These are phyloP conservation scores for Chlorencoelia australis DNA, from an alignment of 2,329 filamentous ascomycete genomes.

Conservation along the genomic window DNA sequence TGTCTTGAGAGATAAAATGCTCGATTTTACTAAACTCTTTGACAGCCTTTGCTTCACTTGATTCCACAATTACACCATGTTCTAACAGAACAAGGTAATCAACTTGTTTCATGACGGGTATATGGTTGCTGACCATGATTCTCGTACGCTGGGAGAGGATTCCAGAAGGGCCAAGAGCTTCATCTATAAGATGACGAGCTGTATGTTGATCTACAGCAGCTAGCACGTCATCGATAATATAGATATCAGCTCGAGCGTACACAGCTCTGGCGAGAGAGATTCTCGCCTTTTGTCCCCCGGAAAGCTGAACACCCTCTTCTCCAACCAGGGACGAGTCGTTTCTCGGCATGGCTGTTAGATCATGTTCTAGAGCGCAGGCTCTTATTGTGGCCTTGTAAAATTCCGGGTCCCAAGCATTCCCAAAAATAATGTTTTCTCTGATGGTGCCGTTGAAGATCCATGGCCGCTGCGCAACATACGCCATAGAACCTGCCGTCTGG, in stretches of 20 bases:
- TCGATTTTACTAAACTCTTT: too few relatives aligned
- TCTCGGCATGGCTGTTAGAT: slow-evolving; percentile 48
- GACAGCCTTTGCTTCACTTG: too few relatives aligned
- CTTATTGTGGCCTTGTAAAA: slow-evolving; percentile 58
- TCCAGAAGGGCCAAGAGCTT: too few relatives aligned
- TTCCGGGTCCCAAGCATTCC: slow-evolving; percentile 34
- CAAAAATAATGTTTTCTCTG: slow-evolving; percentile 32
- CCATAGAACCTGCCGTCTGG: too few relatives aligned
- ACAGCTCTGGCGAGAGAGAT: slow-evolving; percentile 49
- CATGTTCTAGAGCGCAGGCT: slow-evolving; percentile 51
- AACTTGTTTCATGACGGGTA: too few relatives aligned
- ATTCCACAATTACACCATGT: too few relatives aligned
- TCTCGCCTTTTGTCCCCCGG: slow-evolving; percentile 22
- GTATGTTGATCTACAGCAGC: slow-evolving; percentile 64
- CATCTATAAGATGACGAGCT: slow-evolving; percentile 66
- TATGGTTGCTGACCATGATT: too few relatives aligned
- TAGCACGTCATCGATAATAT: slow-evolving; percentile 25
- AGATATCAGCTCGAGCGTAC: slow-evolving; percentile 27
- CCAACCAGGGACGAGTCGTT: slow-evolving; percentile 37
- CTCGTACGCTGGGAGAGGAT: too few relatives aligned
- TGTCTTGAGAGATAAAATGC: too few relatives aligned
- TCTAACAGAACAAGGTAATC: too few relatives aligned
- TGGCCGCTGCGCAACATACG: slow-evolving; percentile 35
- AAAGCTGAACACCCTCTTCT: slow-evolving; percentile 27
- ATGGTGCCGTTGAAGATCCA: slow-evolving; percentile 37